Conservation (phyloP, 495 filamentous ascomycete genomes). For the Trichoderma erinaceum region DNA sequence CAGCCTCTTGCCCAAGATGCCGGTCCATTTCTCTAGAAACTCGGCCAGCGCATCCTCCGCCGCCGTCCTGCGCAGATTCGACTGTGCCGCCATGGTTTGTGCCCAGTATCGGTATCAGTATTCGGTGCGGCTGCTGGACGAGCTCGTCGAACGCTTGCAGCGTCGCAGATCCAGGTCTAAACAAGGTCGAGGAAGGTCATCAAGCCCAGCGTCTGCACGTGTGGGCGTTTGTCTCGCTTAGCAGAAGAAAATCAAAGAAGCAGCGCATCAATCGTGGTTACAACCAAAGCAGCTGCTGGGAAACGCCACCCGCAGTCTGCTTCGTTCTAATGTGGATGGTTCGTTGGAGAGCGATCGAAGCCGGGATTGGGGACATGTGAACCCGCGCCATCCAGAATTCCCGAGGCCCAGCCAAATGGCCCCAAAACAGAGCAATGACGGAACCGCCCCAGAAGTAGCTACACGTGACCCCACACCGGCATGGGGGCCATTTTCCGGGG, state of each 20-base stretch:
- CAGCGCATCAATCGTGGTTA: constrained; percentile 2
- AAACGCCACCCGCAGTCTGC: not conserved
- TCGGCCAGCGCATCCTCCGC: constrained; percentile 62
- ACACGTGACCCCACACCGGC: constrained; percentile 8
- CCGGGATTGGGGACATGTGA: not conserved
- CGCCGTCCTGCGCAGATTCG: constrained; percentile 62
- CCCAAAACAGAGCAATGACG: constrained; percentile 6
- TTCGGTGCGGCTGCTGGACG: constrained; percentile 3
- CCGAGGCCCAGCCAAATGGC: constrained; percentile 5
- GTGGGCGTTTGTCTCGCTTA: not conserved
- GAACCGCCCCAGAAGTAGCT: constrained; percentile 9
- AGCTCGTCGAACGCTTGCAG: not conserved
- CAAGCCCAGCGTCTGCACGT: not conserved
- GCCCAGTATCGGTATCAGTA: not conserved
- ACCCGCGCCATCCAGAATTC: constrained; percentile 6
- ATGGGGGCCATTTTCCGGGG: not conserved
- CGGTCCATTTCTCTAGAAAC: constrained; percentile 60
- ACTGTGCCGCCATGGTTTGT: constrained; percentile 71
- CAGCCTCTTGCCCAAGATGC: constrained; percentile 54
- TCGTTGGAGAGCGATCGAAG: not conserved
- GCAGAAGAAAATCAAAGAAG: not conserved
- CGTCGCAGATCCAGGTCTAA: constrained; percentile 3
- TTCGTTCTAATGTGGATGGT: not conserved
- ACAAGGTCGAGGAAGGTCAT: not conserved
- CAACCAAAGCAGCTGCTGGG: not conserved